Evolutionary conservation across 257 asterid species (phyloP).

Genomic region (Linaria vulgaris): DNA sequence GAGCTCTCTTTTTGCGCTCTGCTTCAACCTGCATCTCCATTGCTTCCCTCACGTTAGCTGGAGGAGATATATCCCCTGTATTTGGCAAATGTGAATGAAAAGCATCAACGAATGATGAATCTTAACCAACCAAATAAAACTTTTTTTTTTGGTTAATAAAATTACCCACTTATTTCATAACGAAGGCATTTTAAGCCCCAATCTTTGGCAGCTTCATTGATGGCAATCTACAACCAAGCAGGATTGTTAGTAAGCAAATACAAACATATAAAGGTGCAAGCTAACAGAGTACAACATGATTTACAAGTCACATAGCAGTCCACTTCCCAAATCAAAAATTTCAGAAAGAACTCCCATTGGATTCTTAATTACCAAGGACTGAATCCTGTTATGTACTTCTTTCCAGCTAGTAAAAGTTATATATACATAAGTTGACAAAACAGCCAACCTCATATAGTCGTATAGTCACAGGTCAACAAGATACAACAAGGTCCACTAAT

Average conservation of each 20-base stretch:
- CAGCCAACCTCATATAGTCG: not conserved
- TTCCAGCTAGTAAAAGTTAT: not conserved
- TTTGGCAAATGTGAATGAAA: constrained; percentile 22
- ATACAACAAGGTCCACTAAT: too few species aligned
- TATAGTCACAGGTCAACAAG: too few species aligned
- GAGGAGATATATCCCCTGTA: constrained; percentile 92
- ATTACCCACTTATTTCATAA: constrained; percentile 88
- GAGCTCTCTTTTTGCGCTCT: constrained; percentile 93
- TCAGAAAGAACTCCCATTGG: not conserved
- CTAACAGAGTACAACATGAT: constrained; percentile 3
- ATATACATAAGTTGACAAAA: not conserved
- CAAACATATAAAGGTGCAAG: constrained; percentile 11
- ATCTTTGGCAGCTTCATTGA: constrained; percentile 79
- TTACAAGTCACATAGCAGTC: constrained; percentile 4
- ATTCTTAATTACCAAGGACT: constrained; percentile 2
- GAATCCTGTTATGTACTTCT: constrained; percentile 6
- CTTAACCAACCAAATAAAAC: constrained; percentile 14
- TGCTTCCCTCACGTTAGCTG: constrained; percentile 80
- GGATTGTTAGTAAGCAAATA: constrained; percentile 17
- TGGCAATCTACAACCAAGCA: constrained; percentile 55
- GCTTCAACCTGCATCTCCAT: constrained; percentile 99
- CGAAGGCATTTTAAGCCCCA: constrained; percentile 96
- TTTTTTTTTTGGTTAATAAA: not conserved
- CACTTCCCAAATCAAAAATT: too few species aligned
- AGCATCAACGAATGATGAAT: constrained; percentile 5